A percentile compares a stretch with the other conserved stretches of the same genome.
phyloP scores from a whole-genome alignment of 2,329 filamentous ascomycete genomes.

The Nothomitra cinnamomea region DNA sequence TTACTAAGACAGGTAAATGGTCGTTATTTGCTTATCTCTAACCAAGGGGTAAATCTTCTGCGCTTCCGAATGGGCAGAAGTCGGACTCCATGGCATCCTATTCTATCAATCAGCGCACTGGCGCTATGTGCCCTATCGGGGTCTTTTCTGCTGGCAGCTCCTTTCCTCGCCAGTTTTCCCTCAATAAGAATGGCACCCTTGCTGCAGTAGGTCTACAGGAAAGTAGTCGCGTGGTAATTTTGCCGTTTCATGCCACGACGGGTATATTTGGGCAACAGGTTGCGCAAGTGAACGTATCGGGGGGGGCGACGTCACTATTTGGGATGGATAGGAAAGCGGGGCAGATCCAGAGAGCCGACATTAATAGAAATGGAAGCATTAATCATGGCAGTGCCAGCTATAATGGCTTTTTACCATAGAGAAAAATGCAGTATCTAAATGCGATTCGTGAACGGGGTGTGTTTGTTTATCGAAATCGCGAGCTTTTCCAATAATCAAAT shows the following conservation, averaged over 20 bases:
- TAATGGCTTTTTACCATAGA: too few species aligned
- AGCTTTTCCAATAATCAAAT: too few species aligned
- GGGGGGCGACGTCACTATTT: background rate
- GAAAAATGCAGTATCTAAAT: too few species aligned
- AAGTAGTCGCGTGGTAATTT: constrained; percentile 24
- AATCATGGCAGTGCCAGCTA: too few species aligned
- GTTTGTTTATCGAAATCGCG: too few species aligned
- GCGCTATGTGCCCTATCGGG: constrained; percentile 25
- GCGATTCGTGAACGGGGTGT: too few species aligned
- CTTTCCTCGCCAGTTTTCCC: constrained; percentile 29
- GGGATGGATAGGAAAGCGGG: background rate
- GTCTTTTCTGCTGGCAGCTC: constrained; percentile 28
- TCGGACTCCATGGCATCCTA: constrained; percentile 27
- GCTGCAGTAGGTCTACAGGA: constrained; percentile 30
- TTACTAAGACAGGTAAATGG: background rate
- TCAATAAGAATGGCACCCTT: constrained; percentile 28
- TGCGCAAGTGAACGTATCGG: background rate
- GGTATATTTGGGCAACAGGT: constrained; percentile 15
- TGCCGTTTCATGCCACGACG: constrained; percentile 23
- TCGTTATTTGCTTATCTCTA: background rate
- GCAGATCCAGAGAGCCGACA: too few species aligned
- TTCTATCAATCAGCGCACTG: constrained; percentile 18
- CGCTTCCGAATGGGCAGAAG: constrained; percentile 19
- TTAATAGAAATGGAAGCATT: too few species aligned
- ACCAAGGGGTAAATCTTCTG: constrained; percentile 1